Conservation (phyloP, 2,329 filamentous ascomycete species). For the Aspergillus carbonarius region DNA sequence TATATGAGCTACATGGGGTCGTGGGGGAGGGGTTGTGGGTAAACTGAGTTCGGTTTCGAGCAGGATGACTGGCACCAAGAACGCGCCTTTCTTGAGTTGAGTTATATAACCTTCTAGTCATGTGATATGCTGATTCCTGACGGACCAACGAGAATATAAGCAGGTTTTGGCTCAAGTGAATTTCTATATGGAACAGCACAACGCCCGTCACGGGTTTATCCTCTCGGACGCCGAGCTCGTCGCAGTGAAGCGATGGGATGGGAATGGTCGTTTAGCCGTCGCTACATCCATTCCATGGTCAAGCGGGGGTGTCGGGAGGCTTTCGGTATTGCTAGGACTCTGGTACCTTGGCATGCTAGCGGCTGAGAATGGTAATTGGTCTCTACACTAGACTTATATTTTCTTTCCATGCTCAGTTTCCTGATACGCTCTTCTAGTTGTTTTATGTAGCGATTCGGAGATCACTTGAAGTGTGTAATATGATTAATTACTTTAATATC, state of each 20-base stretch:
- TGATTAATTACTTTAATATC: too few species aligned
- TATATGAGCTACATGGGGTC: neutral
- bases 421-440: too few species aligned
- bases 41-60: neutral
- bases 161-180: neutral
- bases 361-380: too few species aligned
- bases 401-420: too few species aligned
- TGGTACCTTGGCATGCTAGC: slow-evolving; percentile 21
- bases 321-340: slow-evolving; percentile 11
- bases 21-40: neutral
- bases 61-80: neutral
- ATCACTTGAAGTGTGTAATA: too few species aligned
- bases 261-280: slow-evolving; percentile 10
- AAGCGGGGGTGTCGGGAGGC: slow-evolving; percentile 9
- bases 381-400: too few species aligned
- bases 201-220: neutral
- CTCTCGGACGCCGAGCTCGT: slow-evolving; percentile 11
- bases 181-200: neutral
- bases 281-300: slow-evolving; percentile 11
- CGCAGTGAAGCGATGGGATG: slow-evolving; percentile 11
- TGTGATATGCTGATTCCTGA: neutral
- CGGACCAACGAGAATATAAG: slow-evolving; percentile 5
- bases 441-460: too few species aligned
- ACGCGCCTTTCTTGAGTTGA: neutral
- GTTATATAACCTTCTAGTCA: neutral